Evolutionary conservation across 2,329 filamentous ascomycete species (phyloP), one percentile per base, ranked within the genome.

Genomic region (Cladosporium halotolerans): DNA sequence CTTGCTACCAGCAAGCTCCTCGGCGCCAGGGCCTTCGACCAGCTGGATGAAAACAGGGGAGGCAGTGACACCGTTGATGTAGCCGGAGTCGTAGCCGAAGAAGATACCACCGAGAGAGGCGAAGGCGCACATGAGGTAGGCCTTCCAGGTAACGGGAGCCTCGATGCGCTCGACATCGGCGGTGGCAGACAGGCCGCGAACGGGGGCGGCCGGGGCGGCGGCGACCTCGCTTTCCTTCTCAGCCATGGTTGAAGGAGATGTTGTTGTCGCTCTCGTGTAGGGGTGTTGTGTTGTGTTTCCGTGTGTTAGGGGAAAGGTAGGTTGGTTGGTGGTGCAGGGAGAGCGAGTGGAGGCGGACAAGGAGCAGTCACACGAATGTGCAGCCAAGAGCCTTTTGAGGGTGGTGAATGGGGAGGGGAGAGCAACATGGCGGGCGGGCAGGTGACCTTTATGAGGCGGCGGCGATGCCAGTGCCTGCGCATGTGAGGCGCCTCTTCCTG

Each of bases 1-100:
- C 3, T 69, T 53, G 2, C 66, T 59, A 52, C 61, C 61, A 49
- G 63, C 39, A 53, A 68, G 70, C 16, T 39, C 41, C 10, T 36
- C 18, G 32, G 36, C 32, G 44, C 60, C 68, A 28, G 64, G 57
- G 55, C 76, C 73, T 61, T 79, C 73, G 64, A 83, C 78, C 57
- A 73, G 68, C 13, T 68, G 19, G 66, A 78, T 76, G 72, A 85
- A 83, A 68, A 72, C 70, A 10, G 65, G 39, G 59, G 76, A 73
- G 60, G 57, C 65, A 45, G 60, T 66, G 57, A 69, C 67, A 63
- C 67, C 67, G 67, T 82, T 83, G 74, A 88, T 87, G 72, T 86
- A 87, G 61, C 86, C 86, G 40, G 85, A 87, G 64, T 89, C 86
- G 71, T 87, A 90, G 46, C 86, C 86, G 71, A 89, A 87, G 74